These are phyloP conservation scores for Yamadazyma friedrichii DNA, from an alignment of 1,139 yeast genomes.

Conservation along the genomic window DNA sequence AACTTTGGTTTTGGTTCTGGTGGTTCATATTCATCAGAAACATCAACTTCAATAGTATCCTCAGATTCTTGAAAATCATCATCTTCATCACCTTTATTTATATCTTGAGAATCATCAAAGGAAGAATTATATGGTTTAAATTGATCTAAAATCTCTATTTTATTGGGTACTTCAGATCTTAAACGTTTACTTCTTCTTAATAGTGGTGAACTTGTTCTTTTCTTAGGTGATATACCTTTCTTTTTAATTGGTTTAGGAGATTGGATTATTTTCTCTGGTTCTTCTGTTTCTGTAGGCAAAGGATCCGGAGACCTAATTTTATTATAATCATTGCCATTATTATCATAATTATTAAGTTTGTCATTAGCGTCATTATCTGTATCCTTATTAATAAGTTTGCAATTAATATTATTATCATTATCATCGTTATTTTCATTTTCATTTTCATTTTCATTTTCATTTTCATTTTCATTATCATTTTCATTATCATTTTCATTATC, in stretches of 20 bases:
- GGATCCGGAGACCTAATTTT: not conserved
- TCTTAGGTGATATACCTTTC: not conserved
- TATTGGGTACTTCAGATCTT: not conserved
- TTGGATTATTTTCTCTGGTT: not conserved
- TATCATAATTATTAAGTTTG: not conserved
- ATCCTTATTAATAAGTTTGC: not conserved
- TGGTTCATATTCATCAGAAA: not conserved
- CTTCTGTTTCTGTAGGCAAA: not conserved
- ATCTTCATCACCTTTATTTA: not conserved
- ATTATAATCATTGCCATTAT: too few relatives aligned
- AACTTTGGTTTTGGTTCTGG: not conserved
- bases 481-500: too few relatives aligned
- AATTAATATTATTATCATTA: conserved; percentile 1
- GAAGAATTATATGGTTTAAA: not conserved
- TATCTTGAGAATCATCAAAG: conserved; percentile 2
- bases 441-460: too few relatives aligned
- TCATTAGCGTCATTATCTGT: not conserved
- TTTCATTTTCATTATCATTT: too few relatives aligned
- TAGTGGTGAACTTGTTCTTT: not conserved
- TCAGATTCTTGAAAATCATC: not conserved
- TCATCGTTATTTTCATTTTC: conserved; percentile 1
- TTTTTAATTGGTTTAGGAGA: too few relatives aligned
- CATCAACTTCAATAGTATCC: not conserved
- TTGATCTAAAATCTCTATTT: not conserved
- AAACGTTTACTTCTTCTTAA: not conserved